These are phyloP conservation scores for Zostera marina DNA, from an alignment of 116 monocot genomes.

Conservation along the genomic window DNA sequence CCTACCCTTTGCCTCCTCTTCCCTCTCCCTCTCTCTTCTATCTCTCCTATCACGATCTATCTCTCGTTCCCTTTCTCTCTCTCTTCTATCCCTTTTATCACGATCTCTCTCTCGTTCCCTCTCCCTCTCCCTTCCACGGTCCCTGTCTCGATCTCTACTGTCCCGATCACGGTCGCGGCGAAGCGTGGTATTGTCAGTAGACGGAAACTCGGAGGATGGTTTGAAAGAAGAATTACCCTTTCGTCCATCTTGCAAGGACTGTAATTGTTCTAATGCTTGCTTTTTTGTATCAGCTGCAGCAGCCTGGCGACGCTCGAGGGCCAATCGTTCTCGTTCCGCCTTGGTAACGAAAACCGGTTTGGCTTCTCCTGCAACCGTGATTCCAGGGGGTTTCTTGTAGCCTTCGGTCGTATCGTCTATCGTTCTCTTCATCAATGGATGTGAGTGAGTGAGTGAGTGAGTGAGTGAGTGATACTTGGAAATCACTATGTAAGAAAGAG, in stretches of 20 bases:
- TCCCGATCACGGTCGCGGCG: constrained; percentile 22
- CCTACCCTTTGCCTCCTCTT: constrained; percentile 30
- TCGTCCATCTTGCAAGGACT: constrained; percentile 7
- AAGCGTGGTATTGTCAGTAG: not conserved
- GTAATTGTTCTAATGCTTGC: constrained; percentile 27
- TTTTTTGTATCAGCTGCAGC: constrained; percentile 38
- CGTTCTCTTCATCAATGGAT: constrained; percentile 1
- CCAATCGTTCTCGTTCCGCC: constrained; percentile 68
- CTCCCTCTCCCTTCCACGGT: constrained; percentile 27
- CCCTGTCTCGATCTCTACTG: constrained; percentile 16
- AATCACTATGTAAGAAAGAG: no score
- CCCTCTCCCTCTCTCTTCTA: constrained; percentile 32
- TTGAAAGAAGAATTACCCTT: constrained; percentile 1
- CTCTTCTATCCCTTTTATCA: constrained; percentile 24
- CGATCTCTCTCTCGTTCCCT: constrained; percentile 40
- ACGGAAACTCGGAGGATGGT: constrained; percentile 8
- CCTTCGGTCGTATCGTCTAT: not conserved
- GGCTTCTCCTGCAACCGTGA: constrained; percentile 4
- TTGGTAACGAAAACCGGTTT: constrained; percentile 75
- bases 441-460: no score
- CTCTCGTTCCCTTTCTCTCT: constrained; percentile 24
- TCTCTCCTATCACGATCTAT: constrained; percentile 35
- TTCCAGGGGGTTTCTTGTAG: not conserved
- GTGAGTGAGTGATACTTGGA: no score
- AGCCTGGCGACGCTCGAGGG: constrained; percentile 74